phyloP scores from a whole-genome alignment of 768 basidiomycete species.

The Trichaptum fuscoviolaceum region DNA sequence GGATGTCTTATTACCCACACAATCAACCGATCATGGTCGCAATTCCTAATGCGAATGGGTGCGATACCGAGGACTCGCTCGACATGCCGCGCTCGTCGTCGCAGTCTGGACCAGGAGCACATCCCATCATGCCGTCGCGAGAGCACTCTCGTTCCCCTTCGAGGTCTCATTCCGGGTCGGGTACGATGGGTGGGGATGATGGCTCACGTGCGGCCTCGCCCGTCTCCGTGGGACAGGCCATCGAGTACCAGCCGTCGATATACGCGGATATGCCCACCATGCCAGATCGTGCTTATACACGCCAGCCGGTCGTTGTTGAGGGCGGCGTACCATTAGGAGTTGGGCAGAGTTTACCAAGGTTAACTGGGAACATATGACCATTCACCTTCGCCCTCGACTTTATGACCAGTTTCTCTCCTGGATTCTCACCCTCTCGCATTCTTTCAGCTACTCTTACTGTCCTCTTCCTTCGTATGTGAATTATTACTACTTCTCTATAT shows the following conservation, averaged over 20 bases:
- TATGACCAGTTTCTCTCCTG: neutral
- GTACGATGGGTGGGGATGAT: neutral
- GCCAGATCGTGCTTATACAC: neutral
- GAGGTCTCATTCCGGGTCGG: neutral
- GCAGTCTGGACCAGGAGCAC: neutral
- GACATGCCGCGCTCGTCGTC: neutral
- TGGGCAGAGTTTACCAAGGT: neutral
- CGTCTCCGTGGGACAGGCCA: neutral
- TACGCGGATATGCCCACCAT: neutral
- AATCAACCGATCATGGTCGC: slow-evolving; percentile 51
- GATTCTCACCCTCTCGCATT: neutral
- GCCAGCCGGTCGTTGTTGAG: neutral
- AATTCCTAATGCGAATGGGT: slow-evolving; percentile 6
- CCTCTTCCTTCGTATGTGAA: neutral
- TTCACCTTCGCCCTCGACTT: neutral
- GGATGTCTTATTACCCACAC: slow-evolving; percentile 85
- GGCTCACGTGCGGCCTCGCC: neutral
- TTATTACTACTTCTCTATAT: neutral
- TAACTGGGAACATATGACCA: neutral
- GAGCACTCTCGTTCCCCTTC: neutral
- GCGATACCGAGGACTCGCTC: neutral
- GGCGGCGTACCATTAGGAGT: neutral
- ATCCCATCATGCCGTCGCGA: neutral
- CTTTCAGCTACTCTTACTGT: neutral
- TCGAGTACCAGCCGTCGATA: neutral